A percentile compares a stretch with the other conserved stretches of the same genome.
Conservation (phyloP, 192 early-diverging fungal species). For the Geosiphon pyriformis region DNA sequence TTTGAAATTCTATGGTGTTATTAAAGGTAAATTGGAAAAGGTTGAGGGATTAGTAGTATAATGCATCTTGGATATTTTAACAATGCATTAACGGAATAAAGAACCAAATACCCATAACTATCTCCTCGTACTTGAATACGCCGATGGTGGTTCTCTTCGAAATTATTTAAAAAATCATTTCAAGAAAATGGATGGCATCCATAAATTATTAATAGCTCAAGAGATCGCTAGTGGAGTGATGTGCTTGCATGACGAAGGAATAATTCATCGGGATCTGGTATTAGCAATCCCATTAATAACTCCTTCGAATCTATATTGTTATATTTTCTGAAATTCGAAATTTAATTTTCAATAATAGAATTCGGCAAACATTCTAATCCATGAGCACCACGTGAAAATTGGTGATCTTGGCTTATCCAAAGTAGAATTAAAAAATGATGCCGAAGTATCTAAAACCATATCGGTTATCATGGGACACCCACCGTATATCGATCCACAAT, state of each 20-base stretch:
- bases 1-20: neutral
- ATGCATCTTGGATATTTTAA: neutral
- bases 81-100: neutral
- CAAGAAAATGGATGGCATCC: neutral
- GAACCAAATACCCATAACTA: neutral
- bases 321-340: too few species aligned
- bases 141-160: neutral
- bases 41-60: neutral
- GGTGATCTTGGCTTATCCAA: neutral
- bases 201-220: neutral
- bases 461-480: neutral
- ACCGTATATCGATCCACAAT: neutral
- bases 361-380: neutral
- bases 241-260: neutral
- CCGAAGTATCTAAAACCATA: neutral
- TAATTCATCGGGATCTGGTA: neutral
- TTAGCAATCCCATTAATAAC: neutral
- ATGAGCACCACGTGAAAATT: neutral
- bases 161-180: neutral
- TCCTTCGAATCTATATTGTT: too few species aligned
- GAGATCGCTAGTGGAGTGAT: neutral
- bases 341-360: neutral
- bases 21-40: neutral
- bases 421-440: neutral
- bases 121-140: neutral